Base-by-base conservation (phyloP, 2,329 filamentous ascomycete genomes). In the Mariannaea elegans region DNA sequence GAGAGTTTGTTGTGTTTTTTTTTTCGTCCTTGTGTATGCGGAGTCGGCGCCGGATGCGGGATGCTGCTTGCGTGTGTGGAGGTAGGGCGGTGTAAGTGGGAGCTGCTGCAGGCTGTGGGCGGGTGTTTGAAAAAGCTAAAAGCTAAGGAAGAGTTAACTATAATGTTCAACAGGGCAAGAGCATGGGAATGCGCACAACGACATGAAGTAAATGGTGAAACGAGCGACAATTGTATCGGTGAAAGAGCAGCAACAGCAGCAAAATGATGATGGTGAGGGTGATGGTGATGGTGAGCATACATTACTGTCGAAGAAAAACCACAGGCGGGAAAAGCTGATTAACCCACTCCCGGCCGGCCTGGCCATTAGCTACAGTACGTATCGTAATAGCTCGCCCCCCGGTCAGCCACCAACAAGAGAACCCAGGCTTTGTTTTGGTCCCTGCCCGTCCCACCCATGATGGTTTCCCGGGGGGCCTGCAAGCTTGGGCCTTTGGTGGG, bases 61-160 rank as follows among this genome's bases (percentile, higher is more conserved):
- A 66, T 70, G 67, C 63, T 70, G 67, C 64, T 63, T 65, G 61
- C 67, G 66, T 59, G 32, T 36, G 32, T 36, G 32, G 61, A 54
- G 65, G 63, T 64, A 55, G 67, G 66, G 67, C 67, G 67, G 67
- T 70, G 67, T 70, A 69, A 69, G 67, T 70, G 61, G 67, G 54
- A 70, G 58, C 16, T 29, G 41, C 51, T 65, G 59, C 55, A 63
- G 44, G 61, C 59, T 42, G 53, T 61, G 52, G 44, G 24, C 45
- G 34, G 41, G 55, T 48, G 24, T 53, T 51, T 52, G 36, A 32
- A 41, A 51, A 42, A 41, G 48, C 58, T 57, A 27, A 44, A 61
- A 21, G 21, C 41, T 44, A 27, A 27, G 32, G n/a, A 36, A 10
- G 32, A 24, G 6, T 44, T 14, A 24, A 19, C 21, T 14, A 19